Evolutionary conservation across 1,284 basidiomycete species (phyloP).

Genomic region (Moesziomyces aphidis): DNA sequence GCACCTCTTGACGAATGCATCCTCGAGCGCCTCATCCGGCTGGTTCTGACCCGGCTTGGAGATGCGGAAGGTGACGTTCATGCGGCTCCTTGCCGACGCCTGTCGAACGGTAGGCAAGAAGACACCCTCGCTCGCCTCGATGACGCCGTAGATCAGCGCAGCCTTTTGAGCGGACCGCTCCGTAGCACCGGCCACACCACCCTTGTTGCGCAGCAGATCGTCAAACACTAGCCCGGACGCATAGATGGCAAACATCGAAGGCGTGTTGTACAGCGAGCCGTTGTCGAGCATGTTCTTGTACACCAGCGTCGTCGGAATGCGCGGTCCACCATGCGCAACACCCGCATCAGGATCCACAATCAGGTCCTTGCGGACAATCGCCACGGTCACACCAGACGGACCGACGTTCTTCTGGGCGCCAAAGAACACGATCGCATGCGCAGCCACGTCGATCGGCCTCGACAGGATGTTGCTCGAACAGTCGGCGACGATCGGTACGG

Average conservation of each 20-base stretch:
- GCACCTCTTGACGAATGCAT: constrained; percentile 57
- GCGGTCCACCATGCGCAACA: constrained; percentile 71
- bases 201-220: constrained; percentile 73
- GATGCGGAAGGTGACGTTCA: constrained; percentile 67
- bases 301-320: constrained; percentile 81
- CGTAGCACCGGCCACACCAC: constrained; percentile 75
- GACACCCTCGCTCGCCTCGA: constrained; percentile 51
- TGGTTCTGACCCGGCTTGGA: constrained; percentile 30
- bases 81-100: constrained; percentile 56
- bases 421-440: constrained; percentile 86
- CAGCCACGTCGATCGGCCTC: constrained; percentile 84
- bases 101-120: constrained; percentile 59
- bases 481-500: constrained; percentile 89
- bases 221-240: constrained; percentile 87
- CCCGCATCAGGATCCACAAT: constrained; percentile 62
- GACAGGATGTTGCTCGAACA: constrained; percentile 98
- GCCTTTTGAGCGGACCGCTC: constrained; percentile 51
- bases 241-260: constrained; percentile 92
- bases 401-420: constrained; percentile 99
- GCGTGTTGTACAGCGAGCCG: constrained; percentile 91
- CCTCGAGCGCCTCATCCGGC: constrained; percentile 59
- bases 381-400: constrained; percentile 89
- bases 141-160: constrained; percentile 53
- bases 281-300: constrained; percentile 87
- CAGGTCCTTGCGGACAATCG: constrained; percentile 92